phyloP scores from a whole-genome alignment of 352 stramenopile genomes.

The Phytophthora melonis region DNA sequence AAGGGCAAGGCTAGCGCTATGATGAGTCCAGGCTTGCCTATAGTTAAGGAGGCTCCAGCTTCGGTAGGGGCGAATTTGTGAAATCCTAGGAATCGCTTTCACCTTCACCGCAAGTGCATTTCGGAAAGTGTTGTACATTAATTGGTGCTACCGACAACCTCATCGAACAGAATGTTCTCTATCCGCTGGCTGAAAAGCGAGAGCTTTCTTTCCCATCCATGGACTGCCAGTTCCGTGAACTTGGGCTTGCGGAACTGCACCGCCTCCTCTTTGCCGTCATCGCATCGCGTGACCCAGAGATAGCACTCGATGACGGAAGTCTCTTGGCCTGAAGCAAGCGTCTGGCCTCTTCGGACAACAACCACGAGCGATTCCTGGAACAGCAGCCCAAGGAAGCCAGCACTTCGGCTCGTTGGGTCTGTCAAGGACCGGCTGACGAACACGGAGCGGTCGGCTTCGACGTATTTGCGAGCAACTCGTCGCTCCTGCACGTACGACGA shows the following conservation, averaged over 20 bases:
- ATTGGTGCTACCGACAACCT: not conserved
- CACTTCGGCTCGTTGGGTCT: constrained; percentile 16
- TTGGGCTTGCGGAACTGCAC: constrained; percentile 9
- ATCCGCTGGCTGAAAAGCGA: constrained; percentile 19
- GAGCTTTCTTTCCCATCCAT: constrained; percentile 20
- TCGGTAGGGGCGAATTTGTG: no score
- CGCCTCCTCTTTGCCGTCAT: constrained; percentile 20
- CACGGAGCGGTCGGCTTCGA: constrained; percentile 19
- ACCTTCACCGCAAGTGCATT: no score
- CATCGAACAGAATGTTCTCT: constrained; percentile 37
- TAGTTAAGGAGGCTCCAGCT: no score
- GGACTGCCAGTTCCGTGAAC: constrained; percentile 18
- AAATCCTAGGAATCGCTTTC: no score
- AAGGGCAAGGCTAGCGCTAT: no score
- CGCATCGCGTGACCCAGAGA: constrained; percentile 15
- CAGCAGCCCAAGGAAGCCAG: constrained; percentile 16
- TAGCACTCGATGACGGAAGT: constrained; percentile 24
- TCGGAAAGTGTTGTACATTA: not conserved
- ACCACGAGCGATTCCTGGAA: constrained; percentile 26
- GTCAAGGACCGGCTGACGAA: constrained; percentile 11
- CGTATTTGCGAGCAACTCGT: constrained; percentile 16
- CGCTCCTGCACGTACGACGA: constrained; percentile 17
- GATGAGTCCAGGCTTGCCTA: no score
- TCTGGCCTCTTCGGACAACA: constrained; percentile 13
- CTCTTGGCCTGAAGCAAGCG: constrained; percentile 11